Percentiles rank a stretch among this genome's conserved stretches.
phyloP scores from a whole-genome alignment of 345 rosid species.

The Euclidium syriacum region DNA sequence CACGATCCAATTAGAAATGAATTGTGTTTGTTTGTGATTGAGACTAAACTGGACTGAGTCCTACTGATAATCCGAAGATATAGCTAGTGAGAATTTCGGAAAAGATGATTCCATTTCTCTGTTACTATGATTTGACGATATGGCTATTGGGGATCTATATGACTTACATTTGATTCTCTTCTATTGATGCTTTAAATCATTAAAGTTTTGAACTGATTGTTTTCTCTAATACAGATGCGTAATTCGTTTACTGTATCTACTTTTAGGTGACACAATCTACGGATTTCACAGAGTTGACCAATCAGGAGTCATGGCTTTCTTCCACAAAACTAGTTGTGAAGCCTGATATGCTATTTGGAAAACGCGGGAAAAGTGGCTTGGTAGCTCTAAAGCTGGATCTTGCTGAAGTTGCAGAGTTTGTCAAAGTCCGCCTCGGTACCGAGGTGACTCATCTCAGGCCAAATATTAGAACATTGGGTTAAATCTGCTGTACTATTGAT shows the following conservation, averaged over 20 bases:
- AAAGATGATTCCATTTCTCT: not conserved
- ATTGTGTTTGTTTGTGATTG: not conserved
- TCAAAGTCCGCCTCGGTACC: slow-evolving; percentile 75
- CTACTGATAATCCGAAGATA: not conserved
- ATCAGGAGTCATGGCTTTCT: slow-evolving; percentile 83
- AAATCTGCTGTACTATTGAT: not conserved
- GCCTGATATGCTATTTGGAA: slow-evolving; percentile 97
- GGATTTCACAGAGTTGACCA: slow-evolving; percentile 69
- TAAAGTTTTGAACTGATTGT: not conserved
- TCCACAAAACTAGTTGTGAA: slow-evolving; percentile 86
- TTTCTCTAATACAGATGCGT: not conserved
- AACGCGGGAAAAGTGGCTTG: slow-evolving; percentile 95
- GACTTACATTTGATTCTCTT: not conserved
- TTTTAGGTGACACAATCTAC: slow-evolving; percentile 75
- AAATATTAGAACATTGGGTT: not conserved
- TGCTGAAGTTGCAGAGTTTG: slow-evolving; percentile 95
- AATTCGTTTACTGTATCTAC: not conserved
- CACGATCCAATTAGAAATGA: not conserved
- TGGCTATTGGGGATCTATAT: not conserved
- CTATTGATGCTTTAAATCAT: not conserved
- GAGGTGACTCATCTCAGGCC: slow-evolving; percentile 44
- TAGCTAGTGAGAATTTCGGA: not conserved
- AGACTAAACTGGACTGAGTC: not conserved
- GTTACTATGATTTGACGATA: not conserved
- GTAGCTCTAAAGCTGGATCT: slow-evolving; percentile 90